phyloP scores from a whole-genome alignment of 1,284 basidiomycete species.

The Melampsora americana region DNA sequence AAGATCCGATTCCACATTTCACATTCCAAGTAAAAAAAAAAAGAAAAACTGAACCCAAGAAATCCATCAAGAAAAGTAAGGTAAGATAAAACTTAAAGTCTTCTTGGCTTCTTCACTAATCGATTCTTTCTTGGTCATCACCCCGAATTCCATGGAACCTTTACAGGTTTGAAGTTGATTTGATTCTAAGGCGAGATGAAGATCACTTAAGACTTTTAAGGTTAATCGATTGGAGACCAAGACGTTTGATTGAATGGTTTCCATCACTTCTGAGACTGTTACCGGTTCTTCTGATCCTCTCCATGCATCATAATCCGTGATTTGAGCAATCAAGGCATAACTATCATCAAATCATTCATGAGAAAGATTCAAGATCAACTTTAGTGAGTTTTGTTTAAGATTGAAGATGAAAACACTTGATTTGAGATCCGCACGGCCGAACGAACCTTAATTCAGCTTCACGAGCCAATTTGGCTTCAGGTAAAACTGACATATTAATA shows the following conservation, averaged over 20 bases:
- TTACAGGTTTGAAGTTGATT: conserved; percentile 65
- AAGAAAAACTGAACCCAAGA: too few species aligned
- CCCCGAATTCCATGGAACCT: conserved; percentile 75
- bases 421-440: too few species aligned
- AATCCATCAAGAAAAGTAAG: conserved; percentile 56
- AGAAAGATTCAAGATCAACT: too few species aligned
- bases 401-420: too few species aligned
- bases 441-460: conserved; percentile 86
- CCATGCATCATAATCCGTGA: conserved; percentile 57
- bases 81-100: conserved; percentile 76
- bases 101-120: conserved; percentile 67
- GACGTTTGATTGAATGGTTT: conserved; percentile 79
- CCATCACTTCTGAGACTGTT: conserved; percentile 82
- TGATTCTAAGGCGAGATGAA: conserved; percentile 64
- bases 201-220: conserved; percentile 70
- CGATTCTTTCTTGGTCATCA: conserved; percentile 69
- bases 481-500: conserved; percentile 93
- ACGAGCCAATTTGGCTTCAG: conserved; percentile 90
- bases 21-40: too few species aligned
- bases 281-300: conserved; percentile 73
- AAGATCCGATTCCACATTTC: background rate
- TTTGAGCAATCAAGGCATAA: conserved; percentile 41
- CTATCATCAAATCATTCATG: background rate
- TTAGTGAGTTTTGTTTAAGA: too few species aligned
- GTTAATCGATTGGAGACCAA: conserved; percentile 69